Evolutionary conservation across 1,139 yeast genomes (phyloP).

Genomic region (Scheffersomyces stambukii): DNA sequence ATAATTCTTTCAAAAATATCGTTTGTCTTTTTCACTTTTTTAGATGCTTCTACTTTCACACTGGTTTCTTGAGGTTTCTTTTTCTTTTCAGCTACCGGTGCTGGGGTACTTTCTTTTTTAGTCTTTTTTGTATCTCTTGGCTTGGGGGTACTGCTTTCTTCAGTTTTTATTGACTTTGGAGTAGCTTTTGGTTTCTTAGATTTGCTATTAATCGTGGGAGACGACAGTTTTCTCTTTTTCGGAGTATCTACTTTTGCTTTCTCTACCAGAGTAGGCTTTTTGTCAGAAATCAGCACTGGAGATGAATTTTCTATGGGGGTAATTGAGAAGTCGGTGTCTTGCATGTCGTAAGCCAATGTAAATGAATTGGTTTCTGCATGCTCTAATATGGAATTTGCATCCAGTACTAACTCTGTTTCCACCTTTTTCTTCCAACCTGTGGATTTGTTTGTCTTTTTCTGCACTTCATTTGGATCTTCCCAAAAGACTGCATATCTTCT

Average conservation of each 20-base stretch:
- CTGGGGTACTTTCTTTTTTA: conserved; percentile 1
- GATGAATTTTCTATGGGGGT: too few relatives aligned
- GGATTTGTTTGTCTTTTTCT: conserved; percentile 38
- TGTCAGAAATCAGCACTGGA: too few relatives aligned
- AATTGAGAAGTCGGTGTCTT: too few relatives aligned
- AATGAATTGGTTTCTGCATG: conserved; percentile 35
- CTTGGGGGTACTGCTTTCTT: too few relatives aligned
- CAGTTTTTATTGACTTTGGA: too few relatives aligned
- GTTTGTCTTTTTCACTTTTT: conserved; percentile 1
- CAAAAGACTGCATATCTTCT: conserved; percentile 85
- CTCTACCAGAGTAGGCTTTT: too few relatives aligned
- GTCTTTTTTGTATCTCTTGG: too few relatives aligned
- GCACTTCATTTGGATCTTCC: conserved; percentile 74
- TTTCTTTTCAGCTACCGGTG: conserved; percentile 2
- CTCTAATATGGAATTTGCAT: conserved; percentile 53
- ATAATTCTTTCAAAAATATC: conserved; percentile 9
- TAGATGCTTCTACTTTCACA: conserved; percentile 1
- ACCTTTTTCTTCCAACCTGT: conserved; percentile 55
- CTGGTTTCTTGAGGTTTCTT: conserved; percentile 1
- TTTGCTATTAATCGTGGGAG: conserved; percentile 1
- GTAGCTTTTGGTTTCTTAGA: background rate
- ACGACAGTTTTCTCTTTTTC: background rate
- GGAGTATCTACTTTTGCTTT: background rate
- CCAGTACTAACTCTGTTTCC: conserved; percentile 71
- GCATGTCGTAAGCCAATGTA: too few relatives aligned